A percentile compares a stretch with the other conserved stretches of the same genome.
Evolutionary conservation across 164 flowering plant species (phyloP).

Genomic region (Malania oleifera): DNA sequence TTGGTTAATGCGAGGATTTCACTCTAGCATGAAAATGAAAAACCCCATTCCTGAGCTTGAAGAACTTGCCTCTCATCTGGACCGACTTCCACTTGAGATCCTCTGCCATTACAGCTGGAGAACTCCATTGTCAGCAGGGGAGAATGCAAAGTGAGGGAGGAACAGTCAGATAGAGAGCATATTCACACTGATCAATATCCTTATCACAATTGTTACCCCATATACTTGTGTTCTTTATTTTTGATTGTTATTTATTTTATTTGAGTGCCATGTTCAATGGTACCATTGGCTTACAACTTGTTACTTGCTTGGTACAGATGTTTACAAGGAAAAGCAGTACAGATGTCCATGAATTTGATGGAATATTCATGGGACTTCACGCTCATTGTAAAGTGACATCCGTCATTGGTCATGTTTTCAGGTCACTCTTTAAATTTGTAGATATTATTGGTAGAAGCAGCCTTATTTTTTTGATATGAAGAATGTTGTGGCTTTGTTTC

Average conservation of each 20-base stretch:
- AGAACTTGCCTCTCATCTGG: too few relatives aligned
- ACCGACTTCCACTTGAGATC: too few relatives aligned
- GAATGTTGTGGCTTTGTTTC: not conserved
- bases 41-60: too few relatives aligned
- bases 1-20: too few relatives aligned
- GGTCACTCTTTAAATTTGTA: constrained; percentile 30
- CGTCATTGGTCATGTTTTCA: constrained; percentile 96
- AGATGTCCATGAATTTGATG: constrained; percentile 91
- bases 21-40: too few relatives aligned
- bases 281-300: constrained; percentile 1
- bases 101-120: too few relatives aligned
- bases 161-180: too few relatives aligned
- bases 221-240: not conserved
- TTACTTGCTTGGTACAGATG: constrained; percentile 50
- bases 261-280: not conserved
- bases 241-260: not conserved
- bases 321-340: constrained; percentile 75
- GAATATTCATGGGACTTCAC: constrained; percentile 45
- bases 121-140: too few relatives aligned
- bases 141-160: too few relatives aligned
- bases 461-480: not conserved
- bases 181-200: too few relatives aligned
- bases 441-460: not conserved
- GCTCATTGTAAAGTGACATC: constrained; percentile 80
- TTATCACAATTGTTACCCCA: too few relatives aligned